A percentile compares a stretch with the other conserved stretches of the same genome.
Evolutionary conservation across 2,329 filamentous ascomycete species (phyloP).

Genomic region (Trichocomaceae sp.): DNA sequence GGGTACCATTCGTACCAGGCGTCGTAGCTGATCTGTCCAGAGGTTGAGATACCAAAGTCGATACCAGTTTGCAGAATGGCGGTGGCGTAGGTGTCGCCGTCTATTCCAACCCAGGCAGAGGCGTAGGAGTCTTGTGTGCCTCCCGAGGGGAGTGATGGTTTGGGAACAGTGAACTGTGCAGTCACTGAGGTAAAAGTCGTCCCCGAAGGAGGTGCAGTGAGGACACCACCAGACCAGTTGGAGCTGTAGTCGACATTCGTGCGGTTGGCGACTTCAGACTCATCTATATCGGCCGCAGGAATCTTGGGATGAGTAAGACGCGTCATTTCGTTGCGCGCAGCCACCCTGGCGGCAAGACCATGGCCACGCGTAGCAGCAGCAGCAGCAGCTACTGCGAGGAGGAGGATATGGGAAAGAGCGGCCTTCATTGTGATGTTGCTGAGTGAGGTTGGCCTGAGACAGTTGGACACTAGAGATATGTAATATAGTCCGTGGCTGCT

Average conservation of each 20-base stretch:
- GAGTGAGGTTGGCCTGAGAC: background rate
- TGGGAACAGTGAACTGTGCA: slow-evolving; percentile 48
- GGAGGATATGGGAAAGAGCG: slow-evolving; percentile 16
- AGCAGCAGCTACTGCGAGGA: slow-evolving; percentile 10
- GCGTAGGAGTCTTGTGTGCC: slow-evolving; percentile 40
- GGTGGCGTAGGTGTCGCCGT: slow-evolving; percentile 50
- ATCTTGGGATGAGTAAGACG: slow-evolving; percentile 24
- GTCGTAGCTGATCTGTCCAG: slow-evolving; percentile 40
- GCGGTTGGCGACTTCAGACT: slow-evolving; percentile 23
- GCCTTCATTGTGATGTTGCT: slow-evolving; percentile 25
- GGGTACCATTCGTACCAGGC: slow-evolving; percentile 60
- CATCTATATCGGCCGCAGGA: slow-evolving; percentile 2
- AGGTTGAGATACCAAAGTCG: slow-evolving; percentile 48
- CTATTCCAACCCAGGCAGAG: slow-evolving; percentile 56
- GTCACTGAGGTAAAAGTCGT: slow-evolving; percentile 43
- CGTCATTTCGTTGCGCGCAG: slow-evolving; percentile 19
- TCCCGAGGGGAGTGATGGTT: slow-evolving; percentile 38
- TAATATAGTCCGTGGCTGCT: background rate
- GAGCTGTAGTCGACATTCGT: slow-evolving; percentile 45
- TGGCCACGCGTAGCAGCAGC: slow-evolving; percentile 17
- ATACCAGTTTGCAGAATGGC: slow-evolving; percentile 54
- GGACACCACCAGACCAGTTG: slow-evolving; percentile 57
- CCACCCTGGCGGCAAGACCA: slow-evolving; percentile 24
- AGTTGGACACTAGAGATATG: background rate
- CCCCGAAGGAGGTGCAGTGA: slow-evolving; percentile 37